Percentiles rank a stretch among this genome's conserved stretches.
Conservation (phyloP, 495 filamentous ascomycete species). For the Podospora pseudocomata region DNA sequence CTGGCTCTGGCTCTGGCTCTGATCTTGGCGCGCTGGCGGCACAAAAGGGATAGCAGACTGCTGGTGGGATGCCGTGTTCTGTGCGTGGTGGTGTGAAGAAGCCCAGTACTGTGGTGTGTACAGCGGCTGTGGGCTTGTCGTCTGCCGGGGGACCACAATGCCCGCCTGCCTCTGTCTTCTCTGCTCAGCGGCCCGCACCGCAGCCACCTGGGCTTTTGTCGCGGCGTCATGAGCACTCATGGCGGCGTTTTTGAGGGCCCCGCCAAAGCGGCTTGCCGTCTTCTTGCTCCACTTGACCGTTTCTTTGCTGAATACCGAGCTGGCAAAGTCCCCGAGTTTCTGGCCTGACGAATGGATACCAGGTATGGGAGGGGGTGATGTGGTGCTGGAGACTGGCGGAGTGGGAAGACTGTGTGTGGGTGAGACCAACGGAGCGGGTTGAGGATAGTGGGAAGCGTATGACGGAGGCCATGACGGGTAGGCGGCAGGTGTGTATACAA, state of each 20-base stretch:
- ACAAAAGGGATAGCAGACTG: neutral
- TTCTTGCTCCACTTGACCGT: slow-evolving; percentile 31
- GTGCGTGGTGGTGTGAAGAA: neutral
- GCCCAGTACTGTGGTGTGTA: neutral
- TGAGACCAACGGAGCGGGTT: neutral
- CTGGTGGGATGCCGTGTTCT: neutral
- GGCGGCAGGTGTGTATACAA: neutral
- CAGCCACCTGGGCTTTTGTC: slow-evolving; percentile 14
- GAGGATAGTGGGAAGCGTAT: neutral
- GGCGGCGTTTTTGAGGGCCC: slow-evolving; percentile 24
- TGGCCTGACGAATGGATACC: slow-evolving; percentile 7
- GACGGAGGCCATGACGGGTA: neutral
- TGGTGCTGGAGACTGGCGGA: neutral
- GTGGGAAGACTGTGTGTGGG: slow-evolving; percentile 1
- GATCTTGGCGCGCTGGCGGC: too few species aligned
- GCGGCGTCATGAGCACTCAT: slow-evolving; percentile 18
- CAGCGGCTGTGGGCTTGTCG: neutral
- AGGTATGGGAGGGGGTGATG: neutral
- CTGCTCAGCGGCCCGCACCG: slow-evolving; percentile 13
- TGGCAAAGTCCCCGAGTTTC: slow-evolving; percentile 24
- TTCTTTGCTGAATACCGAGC: slow-evolving; percentile 30
- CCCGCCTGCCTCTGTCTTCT: slow-evolving; percentile 13
- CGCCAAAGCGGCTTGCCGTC: slow-evolving; percentile 25
- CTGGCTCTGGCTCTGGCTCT: neutral
- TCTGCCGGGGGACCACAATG: neutral